Conservation (phyloP, 2,329 filamentous ascomycete genomes). For the Exophiala xenobiotica region DNA sequence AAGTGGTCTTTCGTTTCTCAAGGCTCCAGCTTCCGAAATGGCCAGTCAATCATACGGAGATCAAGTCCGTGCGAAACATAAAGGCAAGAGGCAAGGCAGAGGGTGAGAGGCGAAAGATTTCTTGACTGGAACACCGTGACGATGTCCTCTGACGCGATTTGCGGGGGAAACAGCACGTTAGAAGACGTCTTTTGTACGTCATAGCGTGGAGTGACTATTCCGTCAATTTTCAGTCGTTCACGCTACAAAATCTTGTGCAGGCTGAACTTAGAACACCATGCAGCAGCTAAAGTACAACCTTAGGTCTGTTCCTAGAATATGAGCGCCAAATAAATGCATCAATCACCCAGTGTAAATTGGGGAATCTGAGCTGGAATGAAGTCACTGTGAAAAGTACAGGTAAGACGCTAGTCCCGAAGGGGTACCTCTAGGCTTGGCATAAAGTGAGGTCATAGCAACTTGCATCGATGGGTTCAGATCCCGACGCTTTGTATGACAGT, state of each 20-base stretch:
- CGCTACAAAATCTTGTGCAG: no score
- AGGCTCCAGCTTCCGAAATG: background rate
- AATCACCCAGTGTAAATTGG: no score
- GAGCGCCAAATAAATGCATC: no score
- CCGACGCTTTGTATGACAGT: background rate
- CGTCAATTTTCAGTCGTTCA: background rate
- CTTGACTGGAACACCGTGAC: conserved; percentile 3
- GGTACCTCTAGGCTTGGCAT: conserved; percentile 7
- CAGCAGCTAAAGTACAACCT: no score
- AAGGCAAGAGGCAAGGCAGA: background rate
- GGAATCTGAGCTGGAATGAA: no score
- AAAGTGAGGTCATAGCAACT: conserved; percentile 11
- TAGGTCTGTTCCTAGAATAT: no score
- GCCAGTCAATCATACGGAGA: background rate
- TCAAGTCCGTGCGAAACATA: background rate
- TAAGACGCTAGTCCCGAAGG: background rate
- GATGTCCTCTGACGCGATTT: conserved; percentile 14
- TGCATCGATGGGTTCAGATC: background rate
- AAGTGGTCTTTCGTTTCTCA: no score
- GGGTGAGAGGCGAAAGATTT: background rate
- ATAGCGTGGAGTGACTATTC: background rate
- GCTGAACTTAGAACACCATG: no score
- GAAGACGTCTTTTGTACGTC: background rate
- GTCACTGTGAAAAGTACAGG: background rate
- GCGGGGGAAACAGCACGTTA: conserved; percentile 21